Evolutionary conservation across 2,329 filamentous ascomycete genomes (phyloP).

Genomic region (Ascosphaera pollenicola): DNA sequence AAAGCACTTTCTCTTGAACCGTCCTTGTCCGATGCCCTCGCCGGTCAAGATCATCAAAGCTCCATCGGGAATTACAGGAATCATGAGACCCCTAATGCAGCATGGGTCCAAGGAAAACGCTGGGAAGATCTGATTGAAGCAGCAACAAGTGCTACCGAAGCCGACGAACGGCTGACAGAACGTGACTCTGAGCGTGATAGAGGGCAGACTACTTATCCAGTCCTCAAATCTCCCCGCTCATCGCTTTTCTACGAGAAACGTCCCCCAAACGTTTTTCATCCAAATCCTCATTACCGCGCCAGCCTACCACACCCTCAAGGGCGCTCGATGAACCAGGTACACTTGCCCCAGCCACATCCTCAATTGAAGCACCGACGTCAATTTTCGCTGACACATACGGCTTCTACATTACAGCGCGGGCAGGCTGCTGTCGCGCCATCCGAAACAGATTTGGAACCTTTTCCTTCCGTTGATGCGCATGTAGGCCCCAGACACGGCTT

Average conservation of each 20-base stretch:
- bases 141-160: slow-evolving; percentile 78
- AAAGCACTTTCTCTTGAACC: slow-evolving; percentile 80
- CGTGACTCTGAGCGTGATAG: slow-evolving; percentile 43
- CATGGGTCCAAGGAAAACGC: slow-evolving; percentile 53
- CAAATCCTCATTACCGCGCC: slow-evolving; percentile 3
- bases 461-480: slow-evolving; percentile 72
- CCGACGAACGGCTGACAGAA: slow-evolving; percentile 54
- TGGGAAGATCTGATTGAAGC: slow-evolving; percentile 97
- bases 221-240: slow-evolving; percentile 9
- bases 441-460: slow-evolving; percentile 47
- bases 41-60: neutral
- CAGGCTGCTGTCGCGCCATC: slow-evolving; percentile 51
- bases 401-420: slow-evolving; percentile 74
- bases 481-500: slow-evolving; percentile 30
- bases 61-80: neutral
- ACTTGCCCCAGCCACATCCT: slow-evolving; percentile 16
- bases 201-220: slow-evolving; percentile 7
- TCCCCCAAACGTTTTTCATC: neutral
- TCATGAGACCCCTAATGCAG: slow-evolving; percentile 29
- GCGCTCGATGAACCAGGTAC: slow-evolving; percentile 37
- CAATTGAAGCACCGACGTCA: slow-evolving; percentile 23
- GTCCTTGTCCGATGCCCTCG: slow-evolving; percentile 14
- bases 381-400: slow-evolving; percentile 41
- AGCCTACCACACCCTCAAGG: slow-evolving; percentile 19
- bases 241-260: slow-evolving; percentile 5